These are phyloP conservation scores for Isochrysis galbana DNA, from an alignment of 78 protist species.

Conservation along the genomic window DNA sequence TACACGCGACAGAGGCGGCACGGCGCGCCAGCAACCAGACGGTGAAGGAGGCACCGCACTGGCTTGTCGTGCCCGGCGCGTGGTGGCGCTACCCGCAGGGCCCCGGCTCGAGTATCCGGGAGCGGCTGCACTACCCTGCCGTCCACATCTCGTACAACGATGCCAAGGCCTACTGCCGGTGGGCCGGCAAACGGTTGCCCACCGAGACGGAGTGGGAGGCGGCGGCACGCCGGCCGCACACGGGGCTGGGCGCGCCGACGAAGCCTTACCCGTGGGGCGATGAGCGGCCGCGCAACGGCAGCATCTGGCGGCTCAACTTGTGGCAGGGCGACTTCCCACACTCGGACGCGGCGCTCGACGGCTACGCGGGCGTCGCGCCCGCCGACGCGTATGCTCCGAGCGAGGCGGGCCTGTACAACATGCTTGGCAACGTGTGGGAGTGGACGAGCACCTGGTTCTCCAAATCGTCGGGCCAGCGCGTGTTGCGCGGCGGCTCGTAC, in stretches of 20 bases:
- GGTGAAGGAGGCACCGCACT: background rate
- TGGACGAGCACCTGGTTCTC: background rate
- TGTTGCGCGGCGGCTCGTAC: slow-evolving; percentile 43
- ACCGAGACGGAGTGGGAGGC: slow-evolving; percentile 34
- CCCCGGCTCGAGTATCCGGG: background rate
- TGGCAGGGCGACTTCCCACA: slow-evolving; percentile 26
- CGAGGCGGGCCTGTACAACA: slow-evolving; percentile 24
- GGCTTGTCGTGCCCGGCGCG: slow-evolving; percentile 19
- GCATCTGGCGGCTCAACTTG: slow-evolving; percentile 6
- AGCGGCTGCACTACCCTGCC: slow-evolving; percentile 3
- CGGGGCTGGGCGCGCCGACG: background rate
- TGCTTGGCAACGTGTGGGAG: slow-evolving; percentile 40
- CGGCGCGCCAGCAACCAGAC: too few species aligned
- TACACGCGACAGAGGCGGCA: background rate
- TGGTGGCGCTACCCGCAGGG: slow-evolving; percentile 41
- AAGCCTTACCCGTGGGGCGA: background rate
- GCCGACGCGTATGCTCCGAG: background rate
- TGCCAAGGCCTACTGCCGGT: slow-evolving; percentile 42
- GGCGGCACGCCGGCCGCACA: background rate
- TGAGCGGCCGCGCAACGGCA: background rate
- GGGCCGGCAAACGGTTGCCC: slow-evolving; percentile 31
- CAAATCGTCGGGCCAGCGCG: slow-evolving; percentile 5
- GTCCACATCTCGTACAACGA: slow-evolving; percentile 17
- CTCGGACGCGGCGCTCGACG: slow-evolving; percentile 1
- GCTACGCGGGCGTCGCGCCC: background rate